Evolutionary conservation across 441 rosid genomes (phyloP).

Genomic region (Jatropha multifida): DNA sequence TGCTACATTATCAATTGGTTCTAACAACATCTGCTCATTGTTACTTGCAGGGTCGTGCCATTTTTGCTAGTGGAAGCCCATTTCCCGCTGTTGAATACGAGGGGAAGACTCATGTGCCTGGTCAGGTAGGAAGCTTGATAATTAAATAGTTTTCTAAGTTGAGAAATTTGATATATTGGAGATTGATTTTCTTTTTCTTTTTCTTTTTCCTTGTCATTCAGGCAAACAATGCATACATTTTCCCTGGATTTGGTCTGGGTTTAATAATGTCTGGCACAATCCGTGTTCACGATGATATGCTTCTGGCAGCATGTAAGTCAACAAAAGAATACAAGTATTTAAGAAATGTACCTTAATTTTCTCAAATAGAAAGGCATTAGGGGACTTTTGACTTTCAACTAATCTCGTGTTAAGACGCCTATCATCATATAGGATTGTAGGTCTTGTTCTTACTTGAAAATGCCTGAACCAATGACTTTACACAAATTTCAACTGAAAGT

Average conservation of each 20-base stretch:
- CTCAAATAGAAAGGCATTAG: no score
- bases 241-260: conserved; percentile 95
- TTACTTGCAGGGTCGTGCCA: conserved; percentile 68
- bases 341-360: background rate
- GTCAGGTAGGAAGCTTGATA: conserved; percentile 56
- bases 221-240: conserved; percentile 92
- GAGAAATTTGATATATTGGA: background rate
- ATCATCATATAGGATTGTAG: no score
- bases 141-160: conserved; percentile 6
- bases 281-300: conserved; percentile 87
- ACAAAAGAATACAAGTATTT: background rate
- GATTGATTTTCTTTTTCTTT: conserved; percentile 7
- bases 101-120: conserved; percentile 65
- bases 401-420: no score
- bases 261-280: conserved; percentile 84
- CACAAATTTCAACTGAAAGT: background rate
- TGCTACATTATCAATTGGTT: background rate
- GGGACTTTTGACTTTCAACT: no score
- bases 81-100: conserved; percentile 66
- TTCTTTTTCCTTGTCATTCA: conserved; percentile 28
- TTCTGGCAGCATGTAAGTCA: conserved; percentile 82
- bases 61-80: conserved; percentile 93
- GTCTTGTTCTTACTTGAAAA: no score
- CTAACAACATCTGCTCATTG: background rate
- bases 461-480: no score